Evolutionary conservation across 371 early-diverging fungal genomes (phyloP), one percentile per base, ranked within the genome.

Genomic region (Mortierella sp.): DNA sequence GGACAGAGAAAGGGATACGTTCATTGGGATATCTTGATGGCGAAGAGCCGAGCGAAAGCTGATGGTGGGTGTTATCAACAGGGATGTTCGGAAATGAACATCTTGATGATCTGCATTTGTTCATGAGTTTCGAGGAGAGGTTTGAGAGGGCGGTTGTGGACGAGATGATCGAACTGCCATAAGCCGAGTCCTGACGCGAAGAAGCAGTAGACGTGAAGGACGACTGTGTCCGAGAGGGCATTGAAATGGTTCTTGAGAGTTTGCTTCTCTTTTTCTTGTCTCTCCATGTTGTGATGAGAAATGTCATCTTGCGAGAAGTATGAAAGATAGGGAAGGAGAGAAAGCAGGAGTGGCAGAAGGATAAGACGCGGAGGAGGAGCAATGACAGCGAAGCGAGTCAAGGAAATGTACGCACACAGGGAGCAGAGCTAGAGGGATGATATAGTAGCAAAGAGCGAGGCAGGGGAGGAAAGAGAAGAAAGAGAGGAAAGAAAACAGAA

Each of bases 141-240:
- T 24, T 6, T 21, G 39, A 39, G 41, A 53, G n/a, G 15, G 39
- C 24, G 14, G 53, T 39, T 26, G 53, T 30, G 6, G 30, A 50
- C 9, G 32, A 53, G 39, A 39, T 41, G 27, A 41, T 39, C 19
- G 41, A 21, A 17, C 53, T 53, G 39, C 39, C 39, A 21, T 53
- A 53, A 6, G 39, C 53, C 8, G 53, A 53, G 26, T 53, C 53
- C 4, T 53, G 53, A 32, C n/a, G n/a, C 2, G 53, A 37, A 19
- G 53, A 53, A 24, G 37, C 24, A 50, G 51, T 37, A 3, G 53
- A 26, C 8, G 53, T 30, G 24, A 23, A 3, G 34, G 53, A 4
- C 2, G 37, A 34, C 4, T 34, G 37, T 34, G 37, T 34, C 37
- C 24, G 39, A 53, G 41, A 15, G 12, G 53, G 26, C 19, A 6